Evolutionary conservation across 305 asterid species (phyloP).

Genomic region (Fraxinus sp.): DNA sequence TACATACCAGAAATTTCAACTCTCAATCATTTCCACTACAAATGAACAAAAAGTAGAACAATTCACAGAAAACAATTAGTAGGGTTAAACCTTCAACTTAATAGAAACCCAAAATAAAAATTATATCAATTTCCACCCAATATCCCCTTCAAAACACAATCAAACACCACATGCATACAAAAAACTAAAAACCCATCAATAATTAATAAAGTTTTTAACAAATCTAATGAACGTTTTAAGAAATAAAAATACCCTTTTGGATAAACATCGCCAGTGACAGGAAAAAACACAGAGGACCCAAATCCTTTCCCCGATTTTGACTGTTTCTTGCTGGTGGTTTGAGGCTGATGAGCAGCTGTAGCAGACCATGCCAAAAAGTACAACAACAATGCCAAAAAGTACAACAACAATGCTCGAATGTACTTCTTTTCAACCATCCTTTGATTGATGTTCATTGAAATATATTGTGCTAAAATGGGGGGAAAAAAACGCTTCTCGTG

Average conservation of each 20-base stretch:
- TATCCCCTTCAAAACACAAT: slow-evolving; percentile 19
- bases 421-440: slow-evolving; percentile 32
- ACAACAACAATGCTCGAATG: slow-evolving; percentile 42
- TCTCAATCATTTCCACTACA: neutral
- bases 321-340: slow-evolving; percentile 5
- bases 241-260: slow-evolving; percentile 60
- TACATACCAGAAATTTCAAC: neutral
- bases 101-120: neutral
- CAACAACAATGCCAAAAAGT: slow-evolving; percentile 46
- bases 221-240: neutral
- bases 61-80: neutral
- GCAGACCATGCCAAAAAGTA: slow-evolving; percentile 43
- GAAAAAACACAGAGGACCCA: slow-evolving; percentile 69
- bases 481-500: neutral
- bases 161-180: neutral
- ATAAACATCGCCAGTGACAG: slow-evolving; percentile 81
- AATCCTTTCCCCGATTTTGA: slow-evolving; percentile 26
- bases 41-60: neutral
- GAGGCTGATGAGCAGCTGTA: slow-evolving; percentile 40
- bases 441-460: neutral
- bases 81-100: neutral
- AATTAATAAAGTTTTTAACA: neutral
- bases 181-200: neutral
- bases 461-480: neutral
- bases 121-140: slow-evolving; percentile 9